Evolutionary conservation across 2,329 filamentous ascomycete species (phyloP).

Genomic region (Diaporthe ampelina): DNA sequence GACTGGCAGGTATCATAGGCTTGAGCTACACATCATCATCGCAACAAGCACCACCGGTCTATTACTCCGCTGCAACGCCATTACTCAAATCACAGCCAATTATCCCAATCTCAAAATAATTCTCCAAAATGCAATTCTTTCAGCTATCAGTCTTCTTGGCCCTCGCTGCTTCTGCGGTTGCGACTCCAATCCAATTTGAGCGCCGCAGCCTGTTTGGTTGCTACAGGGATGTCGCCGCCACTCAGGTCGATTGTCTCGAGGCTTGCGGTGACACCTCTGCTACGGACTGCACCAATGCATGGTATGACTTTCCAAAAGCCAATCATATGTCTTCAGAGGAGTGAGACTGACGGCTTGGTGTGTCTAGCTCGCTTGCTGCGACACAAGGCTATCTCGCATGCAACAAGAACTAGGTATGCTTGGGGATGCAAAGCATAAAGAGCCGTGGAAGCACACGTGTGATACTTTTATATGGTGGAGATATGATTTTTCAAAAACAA

Average conservation of each 20-base stretch:
- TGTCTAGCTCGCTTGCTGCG: neutral
- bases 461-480: no score
- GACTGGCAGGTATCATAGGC: no score
- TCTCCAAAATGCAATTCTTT: neutral
- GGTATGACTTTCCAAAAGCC: neutral
- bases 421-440: no score
- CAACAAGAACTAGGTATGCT: neutral
- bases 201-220: conserved; percentile 4
- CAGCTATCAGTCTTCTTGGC: conserved; percentile 3
- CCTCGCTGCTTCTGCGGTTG: neutral
- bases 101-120: no score
- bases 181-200: neutral
- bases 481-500: no score
- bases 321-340: no score
- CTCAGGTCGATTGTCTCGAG: neutral
- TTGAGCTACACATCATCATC: no score
- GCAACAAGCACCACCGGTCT: no score
- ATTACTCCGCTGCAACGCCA: neutral
- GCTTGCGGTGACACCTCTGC: conserved; percentile 12
- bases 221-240: conserved; percentile 16
- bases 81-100: neutral
- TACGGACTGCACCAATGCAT: conserved; percentile 22
- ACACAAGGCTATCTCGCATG: conserved; percentile 13
- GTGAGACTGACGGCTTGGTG: neutral
- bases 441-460: no score